Evolutionary conservation across 169 alveolate species (phyloP).

Genomic region (Eimeria nieschulzi): DNA sequence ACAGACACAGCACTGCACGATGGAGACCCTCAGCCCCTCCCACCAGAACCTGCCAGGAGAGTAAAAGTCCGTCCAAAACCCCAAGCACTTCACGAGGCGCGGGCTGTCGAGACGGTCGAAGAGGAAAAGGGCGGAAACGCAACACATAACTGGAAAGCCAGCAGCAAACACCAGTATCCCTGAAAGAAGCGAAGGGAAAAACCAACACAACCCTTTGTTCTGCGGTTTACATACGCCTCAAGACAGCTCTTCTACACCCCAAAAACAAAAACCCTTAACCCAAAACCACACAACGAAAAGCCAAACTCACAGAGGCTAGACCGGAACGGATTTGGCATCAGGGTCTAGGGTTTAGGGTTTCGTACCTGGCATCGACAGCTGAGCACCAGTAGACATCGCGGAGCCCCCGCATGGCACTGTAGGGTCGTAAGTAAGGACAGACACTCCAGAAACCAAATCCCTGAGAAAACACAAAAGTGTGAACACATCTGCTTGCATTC

Average conservation of each 20-base stretch:
- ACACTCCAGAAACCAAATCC: not conserved
- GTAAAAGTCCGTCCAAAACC: not conserved
- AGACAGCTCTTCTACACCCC: not conserved
- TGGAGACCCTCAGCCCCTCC: not conserved
- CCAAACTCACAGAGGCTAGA: not conserved
- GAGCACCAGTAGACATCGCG: not conserved
- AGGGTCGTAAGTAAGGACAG: not conserved
- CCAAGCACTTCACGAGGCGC: not conserved
- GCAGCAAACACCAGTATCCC: not conserved
- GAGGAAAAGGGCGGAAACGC: not conserved
- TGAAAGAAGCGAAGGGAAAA: not conserved
- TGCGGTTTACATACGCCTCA: too few species aligned
- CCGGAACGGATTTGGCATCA: not conserved
- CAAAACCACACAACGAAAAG: not conserved
- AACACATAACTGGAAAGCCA: not conserved
- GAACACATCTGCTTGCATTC: too few species aligned
- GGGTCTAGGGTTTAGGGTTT: slow-evolving; percentile 25
- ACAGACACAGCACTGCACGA: not conserved
- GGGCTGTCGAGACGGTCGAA: not conserved
- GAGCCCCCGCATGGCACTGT: slow-evolving; percentile 17
- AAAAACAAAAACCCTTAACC: not conserved
- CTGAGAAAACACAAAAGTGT: not conserved
- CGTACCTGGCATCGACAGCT: not conserved
- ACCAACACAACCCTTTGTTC: not conserved
- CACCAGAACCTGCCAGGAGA: not conserved